Conservation (phyloP, 2,329 filamentous ascomycete species). For the Lomentospora prolificans region DNA sequence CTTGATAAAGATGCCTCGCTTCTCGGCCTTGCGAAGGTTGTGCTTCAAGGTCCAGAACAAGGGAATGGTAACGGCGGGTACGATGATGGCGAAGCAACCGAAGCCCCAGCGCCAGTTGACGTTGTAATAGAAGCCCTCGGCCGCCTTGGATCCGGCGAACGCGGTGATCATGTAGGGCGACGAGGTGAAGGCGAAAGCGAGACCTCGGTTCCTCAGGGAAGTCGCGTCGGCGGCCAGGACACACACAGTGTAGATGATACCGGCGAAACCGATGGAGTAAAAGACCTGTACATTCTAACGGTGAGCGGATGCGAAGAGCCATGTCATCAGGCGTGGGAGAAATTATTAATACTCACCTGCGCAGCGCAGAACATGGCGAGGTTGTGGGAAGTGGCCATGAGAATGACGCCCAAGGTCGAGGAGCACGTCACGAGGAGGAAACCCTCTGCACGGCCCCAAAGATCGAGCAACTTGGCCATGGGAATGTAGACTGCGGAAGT, state of each 20-base stretch:
- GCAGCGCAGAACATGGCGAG: slow-evolving; percentile 41
- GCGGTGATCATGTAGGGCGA: slow-evolving; percentile 20
- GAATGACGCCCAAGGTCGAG: slow-evolving; percentile 39
- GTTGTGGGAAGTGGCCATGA: slow-evolving; percentile 51
- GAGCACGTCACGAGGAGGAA: slow-evolving; percentile 42
- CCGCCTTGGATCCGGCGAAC: slow-evolving; percentile 26
- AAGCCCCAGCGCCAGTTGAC: slow-evolving; percentile 33
- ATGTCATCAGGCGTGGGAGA: not conserved
- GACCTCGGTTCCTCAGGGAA: slow-evolving; percentile 48
- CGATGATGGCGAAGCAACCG: slow-evolving; percentile 52
- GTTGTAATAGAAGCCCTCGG: slow-evolving; percentile 20
- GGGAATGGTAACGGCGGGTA: slow-evolving; percentile 52
- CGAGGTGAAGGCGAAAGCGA: slow-evolving; percentile 45
- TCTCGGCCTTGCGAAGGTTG: slow-evolving; percentile 47
- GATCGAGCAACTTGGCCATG: slow-evolving; percentile 53
- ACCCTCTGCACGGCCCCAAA: slow-evolving; percentile 54
- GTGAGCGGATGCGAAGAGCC: no score
- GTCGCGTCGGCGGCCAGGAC: slow-evolving; percentile 62
- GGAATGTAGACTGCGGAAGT: slow-evolving; percentile 50
- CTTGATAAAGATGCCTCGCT: slow-evolving; percentile 33
- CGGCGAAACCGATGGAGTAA: slow-evolving; percentile 48
- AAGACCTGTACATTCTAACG: slow-evolving; percentile 39
- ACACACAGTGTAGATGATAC: slow-evolving; percentile 49
- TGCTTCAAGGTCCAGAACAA: slow-evolving; percentile 46
- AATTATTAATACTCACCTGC: not conserved